phyloP scores from a whole-genome alignment of 306 rosid species.

The Medicago ruthenica region DNA sequence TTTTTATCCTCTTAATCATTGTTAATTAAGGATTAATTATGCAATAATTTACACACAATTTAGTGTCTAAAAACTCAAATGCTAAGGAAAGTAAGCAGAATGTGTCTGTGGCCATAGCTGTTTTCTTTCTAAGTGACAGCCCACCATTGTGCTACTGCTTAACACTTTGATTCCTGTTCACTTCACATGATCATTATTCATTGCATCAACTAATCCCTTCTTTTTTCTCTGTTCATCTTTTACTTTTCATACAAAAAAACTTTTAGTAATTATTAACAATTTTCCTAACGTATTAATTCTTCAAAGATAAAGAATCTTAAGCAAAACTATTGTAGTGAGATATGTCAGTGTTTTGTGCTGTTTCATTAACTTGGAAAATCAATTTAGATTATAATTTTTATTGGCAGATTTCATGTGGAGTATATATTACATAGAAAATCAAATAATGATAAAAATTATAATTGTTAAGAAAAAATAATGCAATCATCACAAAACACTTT shows the following conservation, averaged over 20 bases:
- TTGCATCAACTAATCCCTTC: conserved; percentile 51
- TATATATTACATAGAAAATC: too few relatives aligned
- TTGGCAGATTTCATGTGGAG: too few relatives aligned
- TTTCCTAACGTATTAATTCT: conserved; percentile 17
- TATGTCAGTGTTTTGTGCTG: conserved; percentile 27
- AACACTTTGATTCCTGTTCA: conserved; percentile 46
- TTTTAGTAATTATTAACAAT: conserved; percentile 11
- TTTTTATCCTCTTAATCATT: conserved; percentile 37
- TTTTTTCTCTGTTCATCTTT: conserved; percentile 35
- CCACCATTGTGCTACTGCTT: conserved; percentile 45
- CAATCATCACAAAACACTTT: too few relatives aligned
- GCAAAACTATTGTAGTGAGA: conserved; percentile 18
- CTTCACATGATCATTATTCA: conserved; percentile 53
- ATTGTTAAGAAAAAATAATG: too few relatives aligned
- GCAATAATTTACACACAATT: conserved; percentile 24
- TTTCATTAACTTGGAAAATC: conserved; percentile 10
- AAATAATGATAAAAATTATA: too few relatives aligned
- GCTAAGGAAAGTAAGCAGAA: conserved; percentile 39
- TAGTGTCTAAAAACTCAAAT: conserved; percentile 25
- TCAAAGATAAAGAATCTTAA: conserved; percentile 18
- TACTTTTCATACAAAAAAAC: conserved; percentile 19
- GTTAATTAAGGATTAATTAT: conserved; percentile 39
- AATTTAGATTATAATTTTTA: not conserved
- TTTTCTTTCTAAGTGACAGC: conserved; percentile 57
- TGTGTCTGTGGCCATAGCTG: conserved; percentile 47